Conservation (phyloP, 2,329 filamentous ascomycete species). For the Leptodontidium sp. region DNA sequence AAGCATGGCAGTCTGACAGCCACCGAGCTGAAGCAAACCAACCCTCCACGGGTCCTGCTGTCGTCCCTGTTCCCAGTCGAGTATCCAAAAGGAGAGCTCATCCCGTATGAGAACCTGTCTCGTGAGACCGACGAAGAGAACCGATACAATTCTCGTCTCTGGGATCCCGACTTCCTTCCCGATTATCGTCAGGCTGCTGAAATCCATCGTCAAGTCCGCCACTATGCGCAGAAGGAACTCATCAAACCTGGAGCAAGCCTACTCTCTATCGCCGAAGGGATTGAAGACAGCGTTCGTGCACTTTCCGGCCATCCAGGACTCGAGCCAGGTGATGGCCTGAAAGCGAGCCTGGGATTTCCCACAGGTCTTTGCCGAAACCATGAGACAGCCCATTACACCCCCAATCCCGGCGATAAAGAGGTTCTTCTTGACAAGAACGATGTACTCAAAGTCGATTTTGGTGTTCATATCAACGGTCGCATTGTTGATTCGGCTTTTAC, state of each 20-base stretch:
- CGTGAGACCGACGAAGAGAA: slow-evolving; percentile 84
- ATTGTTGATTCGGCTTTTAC: slow-evolving; percentile 87
- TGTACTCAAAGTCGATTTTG: slow-evolving; percentile 85
- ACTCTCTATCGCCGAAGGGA: slow-evolving; percentile 58
- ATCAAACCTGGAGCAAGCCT: slow-evolving; percentile 60
- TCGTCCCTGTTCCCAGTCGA: slow-evolving; percentile 74
- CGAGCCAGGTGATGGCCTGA: slow-evolving; percentile 58
- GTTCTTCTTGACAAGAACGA: slow-evolving; percentile 75
- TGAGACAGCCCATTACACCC: slow-evolving; percentile 62
- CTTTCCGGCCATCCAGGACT: slow-evolving; percentile 60
- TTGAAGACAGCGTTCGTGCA: slow-evolving; percentile 62
- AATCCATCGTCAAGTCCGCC: slow-evolving; percentile 62
- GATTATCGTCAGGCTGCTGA: slow-evolving; percentile 66
- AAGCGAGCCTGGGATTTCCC: slow-evolving; percentile 63
- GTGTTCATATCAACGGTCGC: slow-evolving; percentile 80
- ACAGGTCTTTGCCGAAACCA: slow-evolving; percentile 63
- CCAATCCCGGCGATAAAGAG: slow-evolving; percentile 69
- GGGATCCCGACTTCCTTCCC: slow-evolving; percentile 62
- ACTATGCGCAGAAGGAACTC: slow-evolving; percentile 54
- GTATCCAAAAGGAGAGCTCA: slow-evolving; percentile 80
- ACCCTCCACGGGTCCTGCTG: slow-evolving; percentile 77
- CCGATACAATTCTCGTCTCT: slow-evolving; percentile 79
- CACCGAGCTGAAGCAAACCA: slow-evolving; percentile 66
- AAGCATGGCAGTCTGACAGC: slow-evolving; percentile 49
- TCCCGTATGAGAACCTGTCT: slow-evolving; percentile 80